Base-by-base conservation (phyloP, 1,139 yeast genomes). In the Scheffersomyces insectosa region DNA sequence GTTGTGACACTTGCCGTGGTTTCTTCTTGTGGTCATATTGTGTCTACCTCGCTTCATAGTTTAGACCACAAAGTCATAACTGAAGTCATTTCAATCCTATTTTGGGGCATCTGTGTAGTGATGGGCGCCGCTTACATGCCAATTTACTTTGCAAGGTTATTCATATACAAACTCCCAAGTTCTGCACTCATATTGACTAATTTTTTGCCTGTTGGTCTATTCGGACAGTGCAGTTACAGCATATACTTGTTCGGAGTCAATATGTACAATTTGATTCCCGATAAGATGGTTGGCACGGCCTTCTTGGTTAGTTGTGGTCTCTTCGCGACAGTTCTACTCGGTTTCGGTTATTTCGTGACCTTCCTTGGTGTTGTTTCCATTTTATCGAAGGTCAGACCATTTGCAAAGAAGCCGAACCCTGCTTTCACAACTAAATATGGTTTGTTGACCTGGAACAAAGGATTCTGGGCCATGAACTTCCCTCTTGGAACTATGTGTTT, bases 211-310 rank as follows among this genome's bases (percentile, higher is more conserved):
- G 66, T 83, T 36, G 93, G 90, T 5, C 58, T 55, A 50, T 63
- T 86, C 58, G 96, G 97, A 15, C 97, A 89, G 64, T 95, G 95
- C 3, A 79, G 88, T 2, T 87, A 70, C 60, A 86, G 86, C 3
- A 72, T 85, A 11, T 63, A 84, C 50, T 63, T 82, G 39, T 72
- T 85, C 52, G 88, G 89, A 5, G 57, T 62, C 23, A 70, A 73
- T 47, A 43, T 62, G 35, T 54, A 60, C 52, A 36, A 48, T 13
- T 42, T 63, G 34, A 37, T 49, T 6, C 12, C 42, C 29, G 38
- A 45, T 14, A 47, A 37, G 20, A 20, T 31, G 16, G 23, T 31
- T 7, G 34, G 34, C 3, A 31, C 34, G 3, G 15, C 34, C 12
- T 31, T 31, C 20, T 31, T 31, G 20, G 34, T 31, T 31, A 31